Percentiles rank a stretch among this genome's conserved stretches.
phyloP scores from a whole-genome alignment of 2,329 filamentous ascomycete species.

The Cladosporium sp. region DNA sequence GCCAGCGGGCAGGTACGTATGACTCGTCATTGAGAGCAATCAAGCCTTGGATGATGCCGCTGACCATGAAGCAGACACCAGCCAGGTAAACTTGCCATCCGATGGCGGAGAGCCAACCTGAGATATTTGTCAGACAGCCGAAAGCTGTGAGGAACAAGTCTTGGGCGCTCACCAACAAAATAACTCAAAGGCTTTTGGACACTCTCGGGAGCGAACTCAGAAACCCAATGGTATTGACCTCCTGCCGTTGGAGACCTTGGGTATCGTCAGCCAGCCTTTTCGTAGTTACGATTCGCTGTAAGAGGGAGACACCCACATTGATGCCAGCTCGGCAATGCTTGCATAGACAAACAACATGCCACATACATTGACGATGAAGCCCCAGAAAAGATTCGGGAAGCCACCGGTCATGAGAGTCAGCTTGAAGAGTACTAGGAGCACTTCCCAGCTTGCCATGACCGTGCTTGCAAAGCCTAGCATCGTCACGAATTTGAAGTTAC shows the following conservation, averaged over 20 bases:
- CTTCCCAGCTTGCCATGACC: constrained; percentile 11
- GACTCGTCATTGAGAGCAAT: constrained; percentile 39
- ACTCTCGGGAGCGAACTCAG: constrained; percentile 36
- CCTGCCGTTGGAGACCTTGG: constrained; percentile 10
- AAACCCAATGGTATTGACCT: constrained; percentile 36
- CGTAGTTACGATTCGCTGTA: neutral
- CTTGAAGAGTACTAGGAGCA: constrained; percentile 11
- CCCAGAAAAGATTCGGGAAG: constrained; percentile 16
- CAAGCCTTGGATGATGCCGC: constrained; percentile 42
- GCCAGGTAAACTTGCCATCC: constrained; percentile 39
- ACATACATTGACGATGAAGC: constrained; percentile 9
- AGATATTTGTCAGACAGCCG: constrained; percentile 12
- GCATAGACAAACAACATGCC: constrained; percentile 14
- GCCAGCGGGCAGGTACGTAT: constrained; percentile 41
- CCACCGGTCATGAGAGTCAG: constrained; percentile 11
- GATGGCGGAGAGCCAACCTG: constrained; percentile 38
- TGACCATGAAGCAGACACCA: constrained; percentile 41
- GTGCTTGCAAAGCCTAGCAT: constrained; percentile 14
- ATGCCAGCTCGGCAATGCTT: constrained; percentile 12
- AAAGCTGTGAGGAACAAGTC: neutral
- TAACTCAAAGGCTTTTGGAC: constrained; percentile 41
- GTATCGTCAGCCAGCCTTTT: neutral
- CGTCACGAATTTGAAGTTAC: constrained; percentile 13
- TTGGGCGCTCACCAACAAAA: constrained; percentile 28
- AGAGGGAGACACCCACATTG: neutral